phyloP scores from a whole-genome alignment of 2,329 filamentous ascomycete species.

The Alternaria dauci region DNA sequence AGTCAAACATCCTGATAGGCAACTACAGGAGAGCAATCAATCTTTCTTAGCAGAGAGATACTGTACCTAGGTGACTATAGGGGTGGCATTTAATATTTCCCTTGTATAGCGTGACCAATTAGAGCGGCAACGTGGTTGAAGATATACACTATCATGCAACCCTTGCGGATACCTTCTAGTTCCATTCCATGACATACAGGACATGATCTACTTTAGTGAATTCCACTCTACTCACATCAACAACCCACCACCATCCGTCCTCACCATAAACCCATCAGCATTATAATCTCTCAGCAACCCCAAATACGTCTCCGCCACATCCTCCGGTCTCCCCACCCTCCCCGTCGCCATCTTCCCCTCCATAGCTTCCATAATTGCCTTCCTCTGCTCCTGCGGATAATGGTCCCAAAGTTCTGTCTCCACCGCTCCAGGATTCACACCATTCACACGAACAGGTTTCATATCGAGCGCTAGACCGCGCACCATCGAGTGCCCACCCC shows the following conservation, averaged over 20 bases:
- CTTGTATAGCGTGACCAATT: not conserved
- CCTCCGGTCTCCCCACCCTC: slow-evolving; percentile 36
- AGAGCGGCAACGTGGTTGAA: not conserved
- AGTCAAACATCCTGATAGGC: too few relatives aligned
- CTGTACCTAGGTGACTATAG: too few relatives aligned
- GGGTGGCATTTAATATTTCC: too few relatives aligned
- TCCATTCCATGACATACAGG: too few relatives aligned
- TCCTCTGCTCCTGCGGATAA: slow-evolving; percentile 38
- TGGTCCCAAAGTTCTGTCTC: slow-evolving; percentile 55
- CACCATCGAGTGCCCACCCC: slow-evolving; percentile 63
- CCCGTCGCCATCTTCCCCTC: slow-evolving; percentile 39
- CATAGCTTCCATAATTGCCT: slow-evolving; percentile 29
- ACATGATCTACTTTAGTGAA: too few relatives aligned
- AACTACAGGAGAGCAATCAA: too few relatives aligned
- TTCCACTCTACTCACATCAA: slow-evolving; percentile 10
- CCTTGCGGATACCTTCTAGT: not conserved
- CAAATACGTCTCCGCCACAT: slow-evolving; percentile 57
- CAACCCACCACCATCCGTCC: slow-evolving; percentile 53
- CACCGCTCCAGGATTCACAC: slow-evolving; percentile 64
- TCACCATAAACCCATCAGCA: slow-evolving; percentile 55
- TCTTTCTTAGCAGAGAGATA: too few relatives aligned
- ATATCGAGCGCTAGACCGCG: slow-evolving; percentile 69
- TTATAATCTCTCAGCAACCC: slow-evolving; percentile 59
- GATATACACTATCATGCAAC: not conserved
- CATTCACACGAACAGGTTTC: slow-evolving; percentile 69